Base-by-base conservation (phyloP, 805 yeast genomes). In the Pichia cabralensis region DNA sequence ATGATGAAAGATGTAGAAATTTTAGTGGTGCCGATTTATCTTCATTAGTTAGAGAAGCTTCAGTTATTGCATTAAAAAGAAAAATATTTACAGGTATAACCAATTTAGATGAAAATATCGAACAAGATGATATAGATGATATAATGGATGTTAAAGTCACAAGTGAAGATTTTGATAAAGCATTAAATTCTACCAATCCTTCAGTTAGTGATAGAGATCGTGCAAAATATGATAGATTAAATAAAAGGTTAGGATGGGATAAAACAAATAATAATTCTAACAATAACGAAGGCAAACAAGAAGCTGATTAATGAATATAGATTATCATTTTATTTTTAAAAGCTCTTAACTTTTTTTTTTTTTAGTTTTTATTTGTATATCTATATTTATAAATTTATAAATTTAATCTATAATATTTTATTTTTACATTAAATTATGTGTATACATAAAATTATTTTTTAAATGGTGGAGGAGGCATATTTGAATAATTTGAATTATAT, bases 11-110 rank as follows among this genome's bases (percentile, higher is more conserved):
- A 46, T 81, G 95, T 60, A 67, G 83, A 41, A 89, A 85, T 60
- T 92, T 84, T 53, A 81, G 94, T 3, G 98, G 98, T 53, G 98
- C 98, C 0, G 98, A 92, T 65, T 66, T 92, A 37, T 85, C 94
- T 1, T 85, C 96, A 3, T 61, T 92, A 38, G 89, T 83, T 2
- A 69, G 96, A 49, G 97, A 92, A 52, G 94, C 97, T n/a, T 86
- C 95, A 45, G 92, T 86, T 6, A 61, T 73, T 33, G 94, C 96
- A 1, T 66, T 88, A 55, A 81, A 85, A 54, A 74, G 76, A 55
- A 76, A 70, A 47, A 78, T 81, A 44, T 81, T 80, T 56, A 58
- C 59, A 9, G 56, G 56, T 6, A 73, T 70, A 28, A 61, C 64
- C 40, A 47, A 62, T 39, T 58, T 69, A 56, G 73, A 74, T 30